Evolutionary conservation across 345 rosid species (phyloP).

Genomic region (Salix purpurea): DNA sequence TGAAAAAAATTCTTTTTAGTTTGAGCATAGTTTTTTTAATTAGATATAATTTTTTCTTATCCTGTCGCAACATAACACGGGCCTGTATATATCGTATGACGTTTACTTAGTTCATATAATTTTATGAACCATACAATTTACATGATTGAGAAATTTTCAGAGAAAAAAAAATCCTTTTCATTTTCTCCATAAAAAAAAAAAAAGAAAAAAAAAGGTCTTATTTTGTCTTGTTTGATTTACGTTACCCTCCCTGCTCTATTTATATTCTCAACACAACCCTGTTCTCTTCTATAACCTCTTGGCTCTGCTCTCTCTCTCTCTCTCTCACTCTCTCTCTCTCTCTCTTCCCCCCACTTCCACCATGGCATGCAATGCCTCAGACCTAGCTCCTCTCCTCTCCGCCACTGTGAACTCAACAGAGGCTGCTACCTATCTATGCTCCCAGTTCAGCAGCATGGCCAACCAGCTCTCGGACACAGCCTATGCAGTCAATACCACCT

Average conservation of each 20-base stretch:
- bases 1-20: too few relatives aligned
- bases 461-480: constrained; percentile 40
- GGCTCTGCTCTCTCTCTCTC: not conserved
- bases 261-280: not conserved
- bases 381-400: constrained; percentile 39
- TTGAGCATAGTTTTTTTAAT: too few relatives aligned
- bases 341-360: constrained; percentile 3
- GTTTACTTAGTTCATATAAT: too few relatives aligned
- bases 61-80: too few relatives aligned
- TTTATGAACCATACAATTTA: too few relatives aligned
- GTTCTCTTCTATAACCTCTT: not conserved
- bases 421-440: constrained; percentile 41
- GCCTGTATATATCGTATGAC: too few relatives aligned
- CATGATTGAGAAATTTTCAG: too few relatives aligned
- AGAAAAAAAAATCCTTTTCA: not conserved
- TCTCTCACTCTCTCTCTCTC: not conserved
- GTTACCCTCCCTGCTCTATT: not conserved
- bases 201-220: too few relatives aligned
- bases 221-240: not conserved
- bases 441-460: constrained; percentile 30
- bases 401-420: constrained; percentile 39
- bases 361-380: constrained; percentile 35
- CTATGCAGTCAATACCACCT: constrained; percentile 54
- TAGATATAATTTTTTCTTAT: too few relatives aligned
- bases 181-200: too few relatives aligned